These are phyloP conservation scores for Pseudodiploospora longispora DNA, from an alignment of 2,329 filamentous ascomycete species.

Conservation along the genomic window DNA sequence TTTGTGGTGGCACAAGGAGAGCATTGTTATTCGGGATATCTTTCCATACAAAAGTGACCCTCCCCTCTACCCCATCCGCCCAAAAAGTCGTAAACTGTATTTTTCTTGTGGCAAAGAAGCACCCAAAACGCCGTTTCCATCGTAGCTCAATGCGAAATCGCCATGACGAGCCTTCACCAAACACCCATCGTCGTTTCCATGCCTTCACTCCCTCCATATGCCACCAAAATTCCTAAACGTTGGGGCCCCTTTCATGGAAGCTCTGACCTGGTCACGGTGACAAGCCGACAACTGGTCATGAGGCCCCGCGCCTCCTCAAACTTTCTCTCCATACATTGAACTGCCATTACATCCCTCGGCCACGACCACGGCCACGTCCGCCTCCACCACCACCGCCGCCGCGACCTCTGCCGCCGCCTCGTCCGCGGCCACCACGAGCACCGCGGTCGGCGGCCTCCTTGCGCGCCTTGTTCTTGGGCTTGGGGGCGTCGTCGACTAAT, in stretches of 20 bases:
- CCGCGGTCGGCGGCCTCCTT: conserved; percentile 67
- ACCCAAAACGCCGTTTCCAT: conserved; percentile 28
- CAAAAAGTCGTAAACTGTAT: conserved; percentile 15
- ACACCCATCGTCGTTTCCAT: conserved; percentile 1
- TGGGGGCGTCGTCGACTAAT: conserved; percentile 90
- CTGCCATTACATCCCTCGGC: conserved; percentile 15
- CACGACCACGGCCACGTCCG: conserved; percentile 34
- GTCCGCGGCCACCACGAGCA: conserved; percentile 44
- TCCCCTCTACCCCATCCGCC: conserved; percentile 15
- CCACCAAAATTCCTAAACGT: neutral
- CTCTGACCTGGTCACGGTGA: neutral
- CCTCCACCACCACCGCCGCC: conserved; percentile 21
- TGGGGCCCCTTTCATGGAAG: too few relatives aligned
- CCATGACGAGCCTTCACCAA: conserved; percentile 13
- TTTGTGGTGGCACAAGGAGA: conserved; percentile 4
- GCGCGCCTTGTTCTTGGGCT: conserved; percentile 98
- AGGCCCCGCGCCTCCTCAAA: neutral
- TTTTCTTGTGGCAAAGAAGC: conserved; percentile 21
- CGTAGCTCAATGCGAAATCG: conserved; percentile 17
- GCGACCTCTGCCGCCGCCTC: conserved; percentile 47
- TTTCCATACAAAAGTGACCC: conserved; percentile 20
- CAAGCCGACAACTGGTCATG: too few relatives aligned
- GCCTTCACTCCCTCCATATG: conserved; percentile 8
- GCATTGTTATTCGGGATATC: conserved; percentile 22
- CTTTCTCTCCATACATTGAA: conserved; percentile 1